Percentiles rank a stretch among this genome's conserved stretches.
phyloP scores from a whole-genome alignment of 2,329 filamentous ascomycete species.

The Sphaceloma murrayae region DNA sequence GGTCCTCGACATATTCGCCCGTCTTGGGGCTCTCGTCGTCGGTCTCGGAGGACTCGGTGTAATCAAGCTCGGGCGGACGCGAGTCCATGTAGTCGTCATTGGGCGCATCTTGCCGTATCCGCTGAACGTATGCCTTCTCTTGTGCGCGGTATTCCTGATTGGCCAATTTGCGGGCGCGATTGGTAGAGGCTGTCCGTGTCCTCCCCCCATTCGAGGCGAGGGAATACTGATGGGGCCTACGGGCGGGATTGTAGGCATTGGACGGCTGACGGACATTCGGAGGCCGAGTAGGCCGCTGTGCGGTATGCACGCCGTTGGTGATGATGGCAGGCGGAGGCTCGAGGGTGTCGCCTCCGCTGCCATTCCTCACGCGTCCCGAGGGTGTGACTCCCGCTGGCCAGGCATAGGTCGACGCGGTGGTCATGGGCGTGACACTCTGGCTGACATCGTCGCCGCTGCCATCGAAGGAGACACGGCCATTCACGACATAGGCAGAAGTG shows the following conservation, averaged over 20 bases:
- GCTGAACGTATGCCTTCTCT: slow-evolving; percentile 89
- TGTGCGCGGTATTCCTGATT: slow-evolving; percentile 70
- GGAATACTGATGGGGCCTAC: slow-evolving; percentile 40
- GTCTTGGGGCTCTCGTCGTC: slow-evolving; percentile 86
- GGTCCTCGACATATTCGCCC: slow-evolving; percentile 73
- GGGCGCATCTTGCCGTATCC: slow-evolving; percentile 67
- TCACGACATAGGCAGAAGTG: slow-evolving; percentile 7
- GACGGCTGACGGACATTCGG: slow-evolving; percentile 38
- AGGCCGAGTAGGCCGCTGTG: slow-evolving; percentile 29
- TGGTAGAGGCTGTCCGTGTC: slow-evolving; percentile 48
- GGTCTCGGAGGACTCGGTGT: slow-evolving; percentile 66
- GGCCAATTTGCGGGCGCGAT: slow-evolving; percentile 51
- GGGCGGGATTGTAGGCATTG: slow-evolving; percentile 42
- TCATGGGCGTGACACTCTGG: slow-evolving; percentile 24
- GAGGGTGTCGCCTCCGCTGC: slow-evolving; percentile 18
- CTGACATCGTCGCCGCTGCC: slow-evolving; percentile 17
- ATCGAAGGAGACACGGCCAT: slow-evolving; percentile 17
- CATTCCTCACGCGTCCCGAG: slow-evolving; percentile 13
- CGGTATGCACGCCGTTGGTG: slow-evolving; percentile 23
- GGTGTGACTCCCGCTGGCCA: slow-evolving; percentile 21
- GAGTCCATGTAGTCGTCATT: slow-evolving; percentile 59
- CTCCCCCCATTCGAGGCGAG: slow-evolving; percentile 38
- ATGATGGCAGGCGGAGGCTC: slow-evolving; percentile 19
- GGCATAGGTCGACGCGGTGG: slow-evolving; percentile 24
- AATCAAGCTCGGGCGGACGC: slow-evolving; percentile 57